Evolutionary conservation across 352 stramenopile genomes (phyloP), one percentile per base, ranked within the genome.

Genomic region (Plasmopara halstedii): DNA sequence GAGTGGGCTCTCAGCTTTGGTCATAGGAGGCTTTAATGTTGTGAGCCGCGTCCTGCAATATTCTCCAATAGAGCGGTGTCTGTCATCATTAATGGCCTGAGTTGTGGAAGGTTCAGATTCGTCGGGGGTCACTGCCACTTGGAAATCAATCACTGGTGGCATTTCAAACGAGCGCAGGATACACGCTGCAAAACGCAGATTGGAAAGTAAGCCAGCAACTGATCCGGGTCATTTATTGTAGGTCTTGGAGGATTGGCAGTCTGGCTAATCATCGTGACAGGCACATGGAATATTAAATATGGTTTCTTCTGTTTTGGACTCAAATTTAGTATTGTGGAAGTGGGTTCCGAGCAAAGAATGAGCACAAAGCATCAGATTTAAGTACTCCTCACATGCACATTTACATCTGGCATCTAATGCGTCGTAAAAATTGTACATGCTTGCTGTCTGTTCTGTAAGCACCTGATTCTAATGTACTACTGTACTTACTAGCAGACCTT

Each of bases 21-120:
- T 58, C 61, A 66, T 63, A 15, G 51, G 51, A 13, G 64, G 64
- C 31, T 74, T 80, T 44, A 80, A 63, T 38, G 65, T 62, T 18
- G 49, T 71, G 39, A 67, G 23, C 14, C 66, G 62, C n/a, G 62
- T 65, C 33, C 40, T 49, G 44, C 57, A 60, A 49, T 71, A 74
- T 25, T 73, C 57, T 19, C 51, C 42, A 36, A 65, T 46, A n/a
- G 56, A 65, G n/a, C 38, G 60, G 2, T 58, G 35, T 29, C 62
- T 44, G 36, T 65, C 55, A 25, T 62, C 53, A 23, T 48, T 47
- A 11, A 55, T 45, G 10, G 60, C 42, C n/a, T 65, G 46, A 9
- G 29, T 13, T 15, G 56, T 25, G 20, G 11, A 17, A 4, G 34
- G 13, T 46, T 57, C 51, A 39, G 60, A 60, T 31, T 34, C 46